Evolutionary conservation across 2,329 filamentous ascomycete genomes (phyloP).

Genomic region (Fusarium sambucinum): DNA sequence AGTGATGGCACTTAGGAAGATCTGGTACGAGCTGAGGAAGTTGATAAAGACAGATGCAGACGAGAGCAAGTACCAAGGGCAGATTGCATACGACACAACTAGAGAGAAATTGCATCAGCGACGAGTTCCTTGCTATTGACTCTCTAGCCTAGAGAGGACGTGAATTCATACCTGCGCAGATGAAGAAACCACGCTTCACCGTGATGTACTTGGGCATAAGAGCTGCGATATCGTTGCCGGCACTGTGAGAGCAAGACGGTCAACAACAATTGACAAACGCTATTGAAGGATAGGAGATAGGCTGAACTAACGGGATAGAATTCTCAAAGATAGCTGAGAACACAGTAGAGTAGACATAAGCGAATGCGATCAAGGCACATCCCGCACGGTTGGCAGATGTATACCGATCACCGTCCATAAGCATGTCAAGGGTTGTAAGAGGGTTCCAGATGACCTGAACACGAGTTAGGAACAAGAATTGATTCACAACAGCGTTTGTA

Average conservation of each 20-base stretch:
- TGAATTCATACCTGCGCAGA: slow-evolving; percentile 8
- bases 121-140: accelerated
- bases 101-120: accelerated
- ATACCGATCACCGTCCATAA: slow-evolving; percentile 8
- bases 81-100: slow-evolving; percentile 16
- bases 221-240: slow-evolving; percentile 18
- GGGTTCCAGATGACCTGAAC: slow-evolving; percentile 13
- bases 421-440: slow-evolving; percentile 10
- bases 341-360: slow-evolving; percentile 6
- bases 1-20: slow-evolving; percentile 17
- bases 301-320: slow-evolving; percentile 4
- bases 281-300: accelerated
- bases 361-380: slow-evolving; percentile 12
- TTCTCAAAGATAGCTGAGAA: slow-evolving; percentile 22
- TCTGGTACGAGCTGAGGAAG: slow-evolving; percentile 23
- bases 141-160: accelerated
- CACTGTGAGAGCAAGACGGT: neutral
- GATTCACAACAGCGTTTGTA: neutral
- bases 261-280: neutral
- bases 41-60: slow-evolving; percentile 20
- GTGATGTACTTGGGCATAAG: slow-evolving; percentile 24
- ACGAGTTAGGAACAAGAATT: neutral
- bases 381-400: slow-evolving; percentile 13
- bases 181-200: slow-evolving; percentile 18
- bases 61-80: slow-evolving; percentile 11